These are phyloP conservation scores for Pseudomassariella vexata DNA, from an alignment of 2,329 filamentous ascomycete species.

Conservation along the genomic window DNA sequence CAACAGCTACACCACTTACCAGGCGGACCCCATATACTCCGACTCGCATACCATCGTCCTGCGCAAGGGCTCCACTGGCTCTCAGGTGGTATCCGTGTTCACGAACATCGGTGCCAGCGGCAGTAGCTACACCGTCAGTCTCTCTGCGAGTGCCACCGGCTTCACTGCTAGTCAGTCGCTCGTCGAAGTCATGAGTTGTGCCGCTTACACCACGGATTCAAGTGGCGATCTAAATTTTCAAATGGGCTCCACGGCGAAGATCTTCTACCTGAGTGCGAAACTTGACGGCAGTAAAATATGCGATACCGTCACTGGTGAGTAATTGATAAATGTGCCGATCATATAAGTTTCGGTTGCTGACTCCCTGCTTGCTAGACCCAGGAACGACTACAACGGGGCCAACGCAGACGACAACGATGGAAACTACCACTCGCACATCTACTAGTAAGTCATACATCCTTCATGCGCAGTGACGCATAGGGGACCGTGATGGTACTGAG, in stretches of 20 bases:
- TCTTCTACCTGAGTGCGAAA: too few species aligned
- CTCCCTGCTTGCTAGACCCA: too few species aligned
- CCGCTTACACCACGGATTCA: constrained; percentile 31
- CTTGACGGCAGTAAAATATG: too few species aligned
- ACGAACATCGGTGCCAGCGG: constrained; percentile 32
- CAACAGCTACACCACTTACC: constrained; percentile 30
- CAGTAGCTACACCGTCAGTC: constrained; percentile 22
- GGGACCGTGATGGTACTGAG: too few species aligned
- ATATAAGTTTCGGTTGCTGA: too few species aligned
- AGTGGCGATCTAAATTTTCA: constrained; percentile 36
- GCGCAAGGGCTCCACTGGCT: constrained; percentile 39
- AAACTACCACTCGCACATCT: too few species aligned
- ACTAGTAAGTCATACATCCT: too few species aligned
- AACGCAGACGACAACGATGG: too few species aligned
- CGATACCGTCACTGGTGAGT: too few species aligned
- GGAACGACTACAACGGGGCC: too few species aligned
- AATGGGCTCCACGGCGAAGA: constrained; percentile 33
- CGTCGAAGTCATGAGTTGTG: constrained; percentile 39
- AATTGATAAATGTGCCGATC: too few species aligned
- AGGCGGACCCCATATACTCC: constrained; percentile 30
- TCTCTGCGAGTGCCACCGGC: constrained; percentile 29
- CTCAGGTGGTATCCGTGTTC: constrained; percentile 33
- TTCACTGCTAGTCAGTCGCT: constrained; percentile 27
- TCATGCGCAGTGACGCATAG: too few species aligned
- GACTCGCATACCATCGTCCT: constrained; percentile 36